Evolutionary conservation across 805 yeast species (phyloP).

Genomic region (Candida namnaoensis): DNA sequence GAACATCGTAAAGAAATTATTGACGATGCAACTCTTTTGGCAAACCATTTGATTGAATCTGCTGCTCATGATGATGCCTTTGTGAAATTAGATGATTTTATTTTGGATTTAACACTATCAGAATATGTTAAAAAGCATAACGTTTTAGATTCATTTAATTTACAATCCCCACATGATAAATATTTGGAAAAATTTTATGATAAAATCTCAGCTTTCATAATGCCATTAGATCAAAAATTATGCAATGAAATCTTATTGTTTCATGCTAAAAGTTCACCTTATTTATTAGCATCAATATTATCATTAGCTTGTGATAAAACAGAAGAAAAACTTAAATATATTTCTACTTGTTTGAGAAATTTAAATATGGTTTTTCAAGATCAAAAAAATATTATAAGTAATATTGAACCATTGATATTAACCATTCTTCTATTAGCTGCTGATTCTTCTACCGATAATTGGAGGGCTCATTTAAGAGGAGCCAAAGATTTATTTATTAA

Average conservation of each 20-base stretch:
- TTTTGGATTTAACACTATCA: constrained; percentile 8
- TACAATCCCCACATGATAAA: constrained; percentile 13
- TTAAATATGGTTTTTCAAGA: constrained; percentile 30
- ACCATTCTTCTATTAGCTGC: constrained; percentile 60
- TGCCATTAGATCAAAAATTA: constrained; percentile 30
- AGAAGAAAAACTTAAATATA: constrained; percentile 31
- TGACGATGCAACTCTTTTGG: constrained; percentile 13
- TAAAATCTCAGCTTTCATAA: constrained; percentile 11
- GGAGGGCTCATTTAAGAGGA: constrained; percentile 62
- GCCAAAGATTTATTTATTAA: constrained; percentile 55
- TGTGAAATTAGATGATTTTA: constrained; percentile 10
- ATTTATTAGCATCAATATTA: constrained; percentile 45
- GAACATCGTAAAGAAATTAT: constrained; percentile 6
- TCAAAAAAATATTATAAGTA: constrained; percentile 31
- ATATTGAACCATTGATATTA: constrained; percentile 58
- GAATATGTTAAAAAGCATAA: constrained; percentile 12
- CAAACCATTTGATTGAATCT: constrained; percentile 15
- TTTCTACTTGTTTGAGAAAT: constrained; percentile 40
- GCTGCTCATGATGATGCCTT: not conserved
- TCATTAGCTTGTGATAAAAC: constrained; percentile 43
- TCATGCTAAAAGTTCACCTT: constrained; percentile 39
- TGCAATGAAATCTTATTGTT: constrained; percentile 40
- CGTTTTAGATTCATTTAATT: constrained; percentile 11
- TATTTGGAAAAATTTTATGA: constrained; percentile 15
- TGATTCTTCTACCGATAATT: constrained; percentile 43